Percentiles rank a stretch among this genome's conserved stretches.
Evolutionary conservation across 2,329 filamentous ascomycete genomes (phyloP).

Genomic region (Cordyceps javanica): DNA sequence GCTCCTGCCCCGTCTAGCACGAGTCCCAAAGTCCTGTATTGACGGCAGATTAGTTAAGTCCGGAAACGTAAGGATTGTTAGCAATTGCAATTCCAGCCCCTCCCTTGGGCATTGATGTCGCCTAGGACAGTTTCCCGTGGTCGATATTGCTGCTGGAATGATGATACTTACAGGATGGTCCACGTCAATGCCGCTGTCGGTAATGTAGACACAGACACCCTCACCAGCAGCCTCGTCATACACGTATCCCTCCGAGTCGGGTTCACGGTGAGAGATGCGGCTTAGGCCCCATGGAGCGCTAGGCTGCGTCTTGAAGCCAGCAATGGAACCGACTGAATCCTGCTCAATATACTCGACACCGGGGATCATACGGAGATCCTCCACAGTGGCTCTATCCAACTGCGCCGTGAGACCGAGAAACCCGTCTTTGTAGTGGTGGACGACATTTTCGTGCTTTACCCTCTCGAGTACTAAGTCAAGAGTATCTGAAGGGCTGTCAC

Average conservation of each 20-base stretch:
- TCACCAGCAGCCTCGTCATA: slow-evolving; percentile 27
- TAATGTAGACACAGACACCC: slow-evolving; percentile 32
- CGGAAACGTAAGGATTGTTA: too few relatives aligned
- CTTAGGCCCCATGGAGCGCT: slow-evolving; percentile 22
- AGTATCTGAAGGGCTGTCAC: background rate
- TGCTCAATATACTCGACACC: slow-evolving; percentile 12
- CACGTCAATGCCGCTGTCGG: slow-evolving; percentile 32
- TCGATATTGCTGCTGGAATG: too few relatives aligned
- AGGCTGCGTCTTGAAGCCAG: slow-evolving; percentile 13
- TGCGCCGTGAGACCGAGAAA: slow-evolving; percentile 7
- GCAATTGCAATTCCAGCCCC: too few relatives aligned
- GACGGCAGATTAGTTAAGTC: background rate
- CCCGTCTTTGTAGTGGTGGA: slow-evolving; percentile 2
- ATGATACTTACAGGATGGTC: slow-evolving; percentile 13
- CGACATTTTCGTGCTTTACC: background rate
- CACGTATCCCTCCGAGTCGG: slow-evolving; percentile 19
- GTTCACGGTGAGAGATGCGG: slow-evolving; percentile 14
- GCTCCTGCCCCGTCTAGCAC: slow-evolving; percentile 17
- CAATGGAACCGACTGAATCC: background rate
- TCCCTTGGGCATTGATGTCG: too few relatives aligned
- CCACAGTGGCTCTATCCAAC: background rate
- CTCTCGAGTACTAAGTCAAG: background rate
- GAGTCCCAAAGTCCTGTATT: slow-evolving; percentile 16
- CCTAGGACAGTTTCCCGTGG: too few relatives aligned
- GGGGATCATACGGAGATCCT: slow-evolving; percentile 5